phyloP scores from a whole-genome alignment of 2,329 filamentous ascomycete genomes.

The Ramularia endophylla region DNA sequence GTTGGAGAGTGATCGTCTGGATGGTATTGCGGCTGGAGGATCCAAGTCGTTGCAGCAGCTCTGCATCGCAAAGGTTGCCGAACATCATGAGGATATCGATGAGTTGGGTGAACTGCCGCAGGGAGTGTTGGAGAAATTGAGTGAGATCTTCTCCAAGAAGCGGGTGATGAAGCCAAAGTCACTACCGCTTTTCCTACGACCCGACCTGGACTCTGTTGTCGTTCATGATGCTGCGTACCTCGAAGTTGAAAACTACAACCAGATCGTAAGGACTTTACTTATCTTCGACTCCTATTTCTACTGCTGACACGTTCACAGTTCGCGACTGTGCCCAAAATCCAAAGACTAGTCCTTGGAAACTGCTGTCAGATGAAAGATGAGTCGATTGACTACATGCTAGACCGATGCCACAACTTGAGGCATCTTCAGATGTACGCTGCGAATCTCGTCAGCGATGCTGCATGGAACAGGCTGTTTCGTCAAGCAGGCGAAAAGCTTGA shows the following conservation, averaged over 20 bases:
- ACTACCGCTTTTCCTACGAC: slow-evolving; percentile 45
- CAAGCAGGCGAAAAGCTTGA: slow-evolving; percentile 60
- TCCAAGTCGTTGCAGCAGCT: slow-evolving; percentile 63
- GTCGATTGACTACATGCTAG: slow-evolving; percentile 73
- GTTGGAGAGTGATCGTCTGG: slow-evolving; percentile 75
- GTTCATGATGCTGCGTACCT: slow-evolving; percentile 63
- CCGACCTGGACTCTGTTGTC: slow-evolving; percentile 50
- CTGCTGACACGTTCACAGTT: slow-evolving; percentile 40
- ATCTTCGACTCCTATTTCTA: too few species aligned
- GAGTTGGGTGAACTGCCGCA: slow-evolving; percentile 59
- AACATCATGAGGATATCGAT: slow-evolving; percentile 58
- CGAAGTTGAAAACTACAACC: slow-evolving; percentile 67
- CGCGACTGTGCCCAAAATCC: slow-evolving; percentile 63
- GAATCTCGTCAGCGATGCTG: slow-evolving; percentile 71
- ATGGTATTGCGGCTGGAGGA: slow-evolving; percentile 62
- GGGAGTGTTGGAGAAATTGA: slow-evolving; percentile 50
- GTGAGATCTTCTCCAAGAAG: slow-evolving; percentile 59
- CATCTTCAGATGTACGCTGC: slow-evolving; percentile 74
- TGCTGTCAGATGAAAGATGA: slow-evolving; percentile 88
- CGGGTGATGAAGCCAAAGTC: slow-evolving; percentile 50
- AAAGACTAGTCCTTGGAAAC: slow-evolving; percentile 68
- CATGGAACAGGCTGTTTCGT: slow-evolving; percentile 66
- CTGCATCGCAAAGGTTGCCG: slow-evolving; percentile 58
- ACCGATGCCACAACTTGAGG: slow-evolving; percentile 62
- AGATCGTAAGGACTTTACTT: slow-evolving; percentile 44